These are phyloP conservation scores for Zelopaecilomyces penicillatus DNA, from an alignment of 2,329 filamentous ascomycete species.

Conservation along the genomic window DNA sequence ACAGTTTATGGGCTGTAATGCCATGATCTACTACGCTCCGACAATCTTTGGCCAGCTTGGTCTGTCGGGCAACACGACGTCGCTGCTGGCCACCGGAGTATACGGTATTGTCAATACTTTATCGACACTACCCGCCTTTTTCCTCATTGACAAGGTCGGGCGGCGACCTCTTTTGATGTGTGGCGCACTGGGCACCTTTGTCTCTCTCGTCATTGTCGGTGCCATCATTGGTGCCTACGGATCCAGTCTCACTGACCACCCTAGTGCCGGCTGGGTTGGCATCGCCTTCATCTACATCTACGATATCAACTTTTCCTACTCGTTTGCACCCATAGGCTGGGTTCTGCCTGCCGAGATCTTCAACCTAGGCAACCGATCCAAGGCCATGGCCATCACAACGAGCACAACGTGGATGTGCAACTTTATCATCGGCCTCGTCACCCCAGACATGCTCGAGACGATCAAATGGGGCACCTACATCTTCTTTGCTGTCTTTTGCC, in stretches of 20 bases:
- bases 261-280: slow-evolving; percentile 42
- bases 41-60: slow-evolving; percentile 37
- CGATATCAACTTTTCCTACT: slow-evolving; percentile 56
- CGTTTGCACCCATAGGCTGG: slow-evolving; percentile 55
- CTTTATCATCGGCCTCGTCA: slow-evolving; percentile 28
- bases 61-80: slow-evolving; percentile 31
- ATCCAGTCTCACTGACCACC: slow-evolving; percentile 23
- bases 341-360: slow-evolving; percentile 58
- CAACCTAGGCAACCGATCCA: slow-evolving; percentile 47
- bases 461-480: slow-evolving; percentile 46
- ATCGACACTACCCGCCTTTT: slow-evolving; percentile 32
- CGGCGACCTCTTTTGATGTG: slow-evolving; percentile 55
- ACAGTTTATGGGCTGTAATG: slow-evolving; percentile 40
- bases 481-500: slow-evolving; percentile 50
- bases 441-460: slow-evolving; percentile 42
- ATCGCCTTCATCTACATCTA: slow-evolving; percentile 59
- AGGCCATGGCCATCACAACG: slow-evolving; percentile 51
- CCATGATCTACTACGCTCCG: slow-evolving; percentile 40
- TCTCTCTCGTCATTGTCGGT: slow-evolving; percentile 47
- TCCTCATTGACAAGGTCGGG: slow-evolving; percentile 47
- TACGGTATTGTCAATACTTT: slow-evolving; percentile 48
- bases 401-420: slow-evolving; percentile 35
- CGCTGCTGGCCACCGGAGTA: slow-evolving; percentile 48
- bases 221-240: slow-evolving; percentile 40
- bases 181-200: slow-evolving; percentile 55